Conservation (phyloP, 306 rosid species). For the Fragaria vesca region DNA sequence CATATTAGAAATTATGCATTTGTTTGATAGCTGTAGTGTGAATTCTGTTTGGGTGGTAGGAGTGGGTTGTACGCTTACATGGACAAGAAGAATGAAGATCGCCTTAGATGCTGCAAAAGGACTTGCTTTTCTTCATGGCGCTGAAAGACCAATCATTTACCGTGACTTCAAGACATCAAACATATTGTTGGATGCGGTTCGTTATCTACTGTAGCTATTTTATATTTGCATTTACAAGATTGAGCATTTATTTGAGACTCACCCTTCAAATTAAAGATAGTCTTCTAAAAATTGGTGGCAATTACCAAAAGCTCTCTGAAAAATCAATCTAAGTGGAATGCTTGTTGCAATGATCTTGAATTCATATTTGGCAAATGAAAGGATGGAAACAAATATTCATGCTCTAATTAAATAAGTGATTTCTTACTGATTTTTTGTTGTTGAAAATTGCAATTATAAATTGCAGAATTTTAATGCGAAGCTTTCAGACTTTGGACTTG, state of each 20-base stretch:
- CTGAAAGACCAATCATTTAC: constrained; percentile 86
- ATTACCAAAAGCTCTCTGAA: background rate
- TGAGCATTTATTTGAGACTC: constrained; percentile 1
- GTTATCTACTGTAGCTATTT: constrained; percentile 39
- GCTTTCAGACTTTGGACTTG: constrained; percentile 94
- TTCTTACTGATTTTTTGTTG: constrained; percentile 23
- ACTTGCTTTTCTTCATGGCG: constrained; percentile 98
- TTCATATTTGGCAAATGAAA: constrained; percentile 12
- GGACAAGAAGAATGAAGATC: constrained; percentile 97
- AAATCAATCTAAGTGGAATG: background rate
- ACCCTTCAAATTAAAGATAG: background rate
- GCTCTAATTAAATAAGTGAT: constrained; percentile 21
- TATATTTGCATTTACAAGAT: background rate
- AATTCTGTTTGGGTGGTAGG: constrained; percentile 52
- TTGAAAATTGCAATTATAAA: constrained; percentile 32
- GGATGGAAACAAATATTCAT: background rate
- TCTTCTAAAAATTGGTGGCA: background rate
- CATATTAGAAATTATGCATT: background rate
- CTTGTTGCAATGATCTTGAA: background rate
- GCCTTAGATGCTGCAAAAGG: constrained; percentile 93
- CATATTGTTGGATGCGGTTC: constrained; percentile 80
- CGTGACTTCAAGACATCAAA: constrained; percentile 99
- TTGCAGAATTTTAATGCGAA: constrained; percentile 84
- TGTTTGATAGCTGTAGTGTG: constrained; percentile 5
- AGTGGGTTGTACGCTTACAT: constrained; percentile 78